Evolutionary conservation across 1,284 basidiomycete species (phyloP), one percentile per base, ranked within the genome.

Genomic region (Trametes sp.): DNA sequence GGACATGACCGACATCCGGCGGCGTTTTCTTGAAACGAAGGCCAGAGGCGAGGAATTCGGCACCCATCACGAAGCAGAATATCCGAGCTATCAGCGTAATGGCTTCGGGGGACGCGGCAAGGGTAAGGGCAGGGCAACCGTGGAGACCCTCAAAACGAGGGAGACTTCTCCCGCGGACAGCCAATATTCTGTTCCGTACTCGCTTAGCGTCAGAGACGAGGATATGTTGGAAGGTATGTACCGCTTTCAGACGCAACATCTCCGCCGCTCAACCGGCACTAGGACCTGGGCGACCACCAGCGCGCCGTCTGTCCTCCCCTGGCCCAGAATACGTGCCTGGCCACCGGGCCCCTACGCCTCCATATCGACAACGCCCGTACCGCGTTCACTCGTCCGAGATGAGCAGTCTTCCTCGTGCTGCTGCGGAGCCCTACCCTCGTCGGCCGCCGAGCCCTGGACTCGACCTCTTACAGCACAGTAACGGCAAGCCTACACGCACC

Each of bases 1-100:
- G 64, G 78, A 77, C 68, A 92, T 92, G 91, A 84, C 86, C n/a
- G 76, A 78, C 21, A 82, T 85, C 60, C 82, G 90, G 61, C 84
- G 86, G 65, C 59, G 78, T 16, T 93, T 93, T 68, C 78, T 93
- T 46, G 84, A 83, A 63, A 82, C 88, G 45, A 80, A 84, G 61
- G 74, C 74, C 13, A 80, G 78, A 67, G 75, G 75, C 52, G 68
- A 73, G 33, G 73, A 74, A 58, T 46, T 58, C 19, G 67, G 53
- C 42, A 67, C 56, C 71, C 45, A 63, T 73, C 69, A 66, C 60
- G 72, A 66, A 67, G 65, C 53, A 72, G 72, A 61, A 72, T 70
- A 61, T 31, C 49, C 63, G 29, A 64, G 63, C 46, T 42, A 59
- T n/a, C 68, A 66, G 41, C 49, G 60, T 48, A 68, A 64, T 60